phyloP scores from a whole-genome alignment of 345 rosid genomes.

The Lepidium sativum region DNA sequence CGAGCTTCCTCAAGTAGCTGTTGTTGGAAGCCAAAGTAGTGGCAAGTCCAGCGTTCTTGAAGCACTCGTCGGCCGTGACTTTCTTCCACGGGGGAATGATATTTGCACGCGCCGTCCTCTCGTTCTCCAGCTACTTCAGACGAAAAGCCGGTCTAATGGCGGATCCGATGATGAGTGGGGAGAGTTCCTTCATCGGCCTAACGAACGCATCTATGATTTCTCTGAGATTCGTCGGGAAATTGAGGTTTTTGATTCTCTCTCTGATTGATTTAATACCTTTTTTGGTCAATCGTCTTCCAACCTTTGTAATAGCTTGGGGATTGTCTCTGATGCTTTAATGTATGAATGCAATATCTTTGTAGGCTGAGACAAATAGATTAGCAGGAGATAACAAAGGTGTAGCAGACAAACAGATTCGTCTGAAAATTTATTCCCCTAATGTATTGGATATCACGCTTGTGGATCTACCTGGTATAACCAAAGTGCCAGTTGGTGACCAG shows the following conservation, averaged over 20 bases:
- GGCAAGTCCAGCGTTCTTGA: slow-evolving; percentile 98
- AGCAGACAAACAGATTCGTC: slow-evolving; percentile 45
- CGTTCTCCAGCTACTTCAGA: slow-evolving; percentile 89
- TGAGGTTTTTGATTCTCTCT: slow-evolving; percentile 38
- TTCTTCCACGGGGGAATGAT: slow-evolving; percentile 84
- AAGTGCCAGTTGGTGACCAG: slow-evolving; percentile 73
- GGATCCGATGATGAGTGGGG: slow-evolving; percentile 85
- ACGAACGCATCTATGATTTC: slow-evolving; percentile 73
- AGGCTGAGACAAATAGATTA: slow-evolving; percentile 62
- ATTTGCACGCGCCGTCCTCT: slow-evolving; percentile 97
- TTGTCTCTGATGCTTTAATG: not conserved
- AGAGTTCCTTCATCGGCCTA: slow-evolving; percentile 86
- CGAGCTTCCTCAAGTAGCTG: slow-evolving; percentile 97
- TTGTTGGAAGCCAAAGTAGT: slow-evolving; percentile 97
- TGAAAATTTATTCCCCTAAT: slow-evolving; percentile 50
- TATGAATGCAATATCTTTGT: not conserved
- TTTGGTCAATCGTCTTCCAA: not conserved
- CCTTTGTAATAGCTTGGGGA: not conserved
- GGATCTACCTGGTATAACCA: slow-evolving; percentile 68
- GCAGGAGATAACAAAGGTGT: slow-evolving; percentile 59
- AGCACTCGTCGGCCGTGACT: slow-evolving; percentile 94
- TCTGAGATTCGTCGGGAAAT: slow-evolving; percentile 90
- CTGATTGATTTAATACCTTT: not conserved
- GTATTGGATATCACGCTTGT: slow-evolving; percentile 59
- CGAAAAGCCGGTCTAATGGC: slow-evolving; percentile 49